Percentiles rank a stretch among this genome's conserved stretches.
Conservation (phyloP, 31 red algal species). For the Odonthalia washingtoniensis region DNA sequence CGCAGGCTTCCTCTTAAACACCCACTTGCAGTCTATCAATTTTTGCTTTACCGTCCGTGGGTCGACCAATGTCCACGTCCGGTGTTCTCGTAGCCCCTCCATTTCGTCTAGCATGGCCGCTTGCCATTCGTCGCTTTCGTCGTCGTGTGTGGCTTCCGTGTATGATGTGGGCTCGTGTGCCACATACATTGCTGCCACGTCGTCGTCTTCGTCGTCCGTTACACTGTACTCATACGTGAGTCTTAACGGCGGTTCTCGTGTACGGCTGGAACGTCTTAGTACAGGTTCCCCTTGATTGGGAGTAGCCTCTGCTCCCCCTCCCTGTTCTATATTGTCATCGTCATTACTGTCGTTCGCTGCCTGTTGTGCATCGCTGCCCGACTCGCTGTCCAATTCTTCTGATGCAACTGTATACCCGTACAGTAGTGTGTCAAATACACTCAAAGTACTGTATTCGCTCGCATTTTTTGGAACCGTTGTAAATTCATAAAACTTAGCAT, state of each 20-base stretch:
- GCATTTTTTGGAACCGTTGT: neutral
- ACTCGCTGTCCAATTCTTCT: neutral
- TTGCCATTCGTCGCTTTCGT: neutral
- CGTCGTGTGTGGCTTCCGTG: neutral
- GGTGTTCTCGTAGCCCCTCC: neutral
- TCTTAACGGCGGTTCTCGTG: neutral
- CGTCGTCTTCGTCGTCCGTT: neutral
- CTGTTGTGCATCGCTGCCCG: neutral
- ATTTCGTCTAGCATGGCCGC: conserved; percentile 15
- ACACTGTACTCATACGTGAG: conserved; percentile 19
- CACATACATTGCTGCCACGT: conserved; percentile 14
- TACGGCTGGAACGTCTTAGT: neutral
- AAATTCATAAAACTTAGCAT: conserved; percentile 5
- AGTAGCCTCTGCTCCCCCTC: no score
- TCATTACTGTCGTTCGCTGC: neutral
- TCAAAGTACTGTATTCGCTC: neutral
- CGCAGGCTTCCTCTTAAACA: conserved; percentile 23
- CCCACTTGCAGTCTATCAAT: conserved; percentile 25
- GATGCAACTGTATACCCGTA: neutral
- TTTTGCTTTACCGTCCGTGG: neutral
- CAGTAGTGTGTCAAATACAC: neutral
- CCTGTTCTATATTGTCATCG: neutral
- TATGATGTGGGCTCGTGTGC: neutral
- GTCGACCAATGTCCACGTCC: neutral
- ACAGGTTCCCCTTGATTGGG: neutral